Base-by-base conservation (phyloP, 495 filamentous ascomycete species). In the Apodospora peruviana region DNA sequence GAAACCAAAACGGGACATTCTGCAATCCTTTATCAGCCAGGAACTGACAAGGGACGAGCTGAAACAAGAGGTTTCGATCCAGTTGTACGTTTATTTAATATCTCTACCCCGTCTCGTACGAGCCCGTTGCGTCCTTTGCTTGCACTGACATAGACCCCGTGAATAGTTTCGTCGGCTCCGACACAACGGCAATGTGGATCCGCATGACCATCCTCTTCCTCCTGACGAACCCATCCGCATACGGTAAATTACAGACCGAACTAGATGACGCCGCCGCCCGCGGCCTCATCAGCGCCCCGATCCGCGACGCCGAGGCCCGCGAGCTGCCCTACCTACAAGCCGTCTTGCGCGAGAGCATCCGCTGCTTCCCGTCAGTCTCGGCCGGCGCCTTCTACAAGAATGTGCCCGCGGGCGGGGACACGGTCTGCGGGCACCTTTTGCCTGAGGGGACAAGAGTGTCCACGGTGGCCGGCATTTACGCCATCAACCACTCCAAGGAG, bases 101-200 rank as follows among this genome's bases (percentile, higher is more conserved):
- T 1, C 70, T 59, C 1, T 69, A 74, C 47, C 70, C 61, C 1
- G 69, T 75, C 47, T 61, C 74, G n/a, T n/a, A n/a, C n/a, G n/a
- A n/a, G n/a, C n/a, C n/a, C n/a, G n/a, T n/a, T n/a, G n/a, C n/a
- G n/a, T n/a, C n/a, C n/a, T n/a, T n/a, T n/a, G n/a, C n/a, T n/a
- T n/a, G n/a, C 25, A 70, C 75, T 29, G 69, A 76, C 1, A 43
- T 20, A 22, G 8, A 1, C 0, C 11, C 7, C 27, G 7, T 14
- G 14, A 27, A 25, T n/a, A 70, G 75, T 39, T 67, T 84, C 9
- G 83, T 82, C 2, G 82, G 81, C n/a, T 76, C 81, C 7, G 84
- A 88, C 50, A 84, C 83, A 10, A 81, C 77, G 0, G 76, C 79
- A 0, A 79, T 75, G 1, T 68, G 75, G 8, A 73, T 87, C 56